These are phyloP conservation scores for Lipomyces starkeyi DNA, from an alignment of 805 yeast genomes.

Conservation along the genomic window DNA sequence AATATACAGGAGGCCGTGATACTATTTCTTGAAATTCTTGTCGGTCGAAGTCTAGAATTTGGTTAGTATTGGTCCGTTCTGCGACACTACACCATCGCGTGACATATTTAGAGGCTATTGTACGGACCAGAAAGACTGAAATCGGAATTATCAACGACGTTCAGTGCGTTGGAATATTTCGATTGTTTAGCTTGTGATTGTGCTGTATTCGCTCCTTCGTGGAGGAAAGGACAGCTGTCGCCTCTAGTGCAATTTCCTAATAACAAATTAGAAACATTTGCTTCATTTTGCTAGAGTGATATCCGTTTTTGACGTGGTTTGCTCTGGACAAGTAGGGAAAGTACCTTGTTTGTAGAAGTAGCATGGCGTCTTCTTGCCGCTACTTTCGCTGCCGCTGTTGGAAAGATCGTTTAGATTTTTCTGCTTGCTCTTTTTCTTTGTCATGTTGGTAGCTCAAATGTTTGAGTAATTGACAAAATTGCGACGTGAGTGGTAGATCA, in stretches of 20 bases:
- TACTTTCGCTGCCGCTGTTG: neutral
- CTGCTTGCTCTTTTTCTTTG: slow-evolving; percentile 2
- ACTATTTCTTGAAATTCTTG: neutral
- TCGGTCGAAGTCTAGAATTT: neutral
- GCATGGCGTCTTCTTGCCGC: neutral
- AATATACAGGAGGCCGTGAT: slow-evolving; percentile 21
- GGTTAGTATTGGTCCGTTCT: slow-evolving; percentile 1
- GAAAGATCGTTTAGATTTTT: neutral
- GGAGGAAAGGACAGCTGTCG: slow-evolving; percentile 9
- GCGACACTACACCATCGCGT: neutral
- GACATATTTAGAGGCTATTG: neutral
- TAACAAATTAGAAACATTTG: neutral
- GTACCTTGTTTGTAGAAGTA: neutral
- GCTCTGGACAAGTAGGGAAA: neutral
- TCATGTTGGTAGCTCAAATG: neutral
- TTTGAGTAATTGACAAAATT: neutral
- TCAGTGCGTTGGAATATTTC: neutral
- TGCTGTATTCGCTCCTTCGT: neutral
- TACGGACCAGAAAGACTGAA: neutral
- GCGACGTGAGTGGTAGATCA: too few species aligned
- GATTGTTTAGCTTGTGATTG: neutral
- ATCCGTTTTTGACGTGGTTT: neutral
- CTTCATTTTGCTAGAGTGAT: neutral
- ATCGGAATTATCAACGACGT: neutral
- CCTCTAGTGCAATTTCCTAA: slow-evolving; percentile 13